Evolutionary conservation across 441 rosid species (phyloP), one percentile per base, ranked within the genome.

Genomic region (Aquilaria agallochum): DNA sequence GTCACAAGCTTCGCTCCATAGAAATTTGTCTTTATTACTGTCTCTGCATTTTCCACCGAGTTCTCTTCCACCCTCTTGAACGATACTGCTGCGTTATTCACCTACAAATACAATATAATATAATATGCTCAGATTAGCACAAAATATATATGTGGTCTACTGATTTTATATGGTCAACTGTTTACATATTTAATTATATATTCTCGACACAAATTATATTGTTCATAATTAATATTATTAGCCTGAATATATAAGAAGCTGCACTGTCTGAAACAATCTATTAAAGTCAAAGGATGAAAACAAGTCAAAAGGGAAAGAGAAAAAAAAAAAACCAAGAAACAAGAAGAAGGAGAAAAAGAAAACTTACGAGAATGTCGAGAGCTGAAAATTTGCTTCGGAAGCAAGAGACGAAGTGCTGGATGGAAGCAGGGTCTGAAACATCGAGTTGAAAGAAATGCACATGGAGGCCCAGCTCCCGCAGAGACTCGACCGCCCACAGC

Each of bases 11-110:
- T 92, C 8, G 87, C 65, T 40, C 97, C 97, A 36, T 74, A 68
- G 68, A 70, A 92, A 58, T 92, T 92, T 58, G 94, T 92, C 53
- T 59, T 86, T 4, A 90, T 72, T 1, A 83, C 90, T 0, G 80
- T 86, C 64, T 86, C 97, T 4, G 97, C 92, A 13, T 82, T 68
- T 56, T 82, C 87, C 50, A 90, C 94, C 5, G 65, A 64, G 77
- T 92, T 92, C 27, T 82, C 85, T 2, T 72, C 33, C 11, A 88
- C 65, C 1, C 65, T 83, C 64, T 92, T 90, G 74, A 90, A 92
- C 42, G 97, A 84, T 49, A 90, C 96, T 0, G 83, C 97, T 0
- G 94, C 97, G 70, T 92, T 92, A 65, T 92, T 92, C 58, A 88
- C 92, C 98, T 90, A 58, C 44, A 14, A 11, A 33, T 14, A 15